Evolutionary conservation across 768 basidiomycete species (phyloP), one percentile per base, ranked within the genome.

Genomic region (Tulasnella sp.): DNA sequence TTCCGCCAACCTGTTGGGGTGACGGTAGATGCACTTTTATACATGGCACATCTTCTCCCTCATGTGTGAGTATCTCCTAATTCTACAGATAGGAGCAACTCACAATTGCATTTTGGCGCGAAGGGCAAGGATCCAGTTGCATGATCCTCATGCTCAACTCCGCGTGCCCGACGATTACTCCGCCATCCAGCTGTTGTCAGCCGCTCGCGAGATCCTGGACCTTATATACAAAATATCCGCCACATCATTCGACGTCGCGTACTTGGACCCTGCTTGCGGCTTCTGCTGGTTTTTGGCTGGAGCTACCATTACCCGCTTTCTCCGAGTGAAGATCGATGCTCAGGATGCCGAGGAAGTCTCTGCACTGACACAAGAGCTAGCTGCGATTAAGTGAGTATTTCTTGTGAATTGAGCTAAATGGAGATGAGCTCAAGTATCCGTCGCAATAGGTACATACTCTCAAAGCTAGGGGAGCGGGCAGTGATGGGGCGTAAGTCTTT

Each of bases 21-120:
- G 1, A 81, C 85, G 14, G 87, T 93, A 20, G 89, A 90, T 74
- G 87, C 89, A 69, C 90, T 92, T 80, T 86, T 93, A 44, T 92
- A 91, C 80, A 83, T 85, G 37, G 84, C 85, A 7, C 83, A 85
- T 77, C 73, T 86, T 22, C 83, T 85, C 20, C 82, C 84, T 24
- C 84, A 86, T 78, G 77, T 79, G 82, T 82, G 34, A 16, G 81
- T 76, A 24, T 31, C 16, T 85, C 54, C 89, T 90, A 80, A 85
- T 92, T 46, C 5, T 22, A 20, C 11, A 8, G 9, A 42, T 42
- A 42, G 3, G 1, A 42, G 42, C 3, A 14, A 42, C 42, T 42
- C 4, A 42, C 8, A 42, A 42, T 42, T 8, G 42, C 3, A 42
- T 8, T 76, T 76, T 7, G 44, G 50, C 20, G 18, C 44, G 44